Evolutionary conservation across 345 rosid species (phyloP).

Genomic region (Eutrema yunnanense): DNA sequence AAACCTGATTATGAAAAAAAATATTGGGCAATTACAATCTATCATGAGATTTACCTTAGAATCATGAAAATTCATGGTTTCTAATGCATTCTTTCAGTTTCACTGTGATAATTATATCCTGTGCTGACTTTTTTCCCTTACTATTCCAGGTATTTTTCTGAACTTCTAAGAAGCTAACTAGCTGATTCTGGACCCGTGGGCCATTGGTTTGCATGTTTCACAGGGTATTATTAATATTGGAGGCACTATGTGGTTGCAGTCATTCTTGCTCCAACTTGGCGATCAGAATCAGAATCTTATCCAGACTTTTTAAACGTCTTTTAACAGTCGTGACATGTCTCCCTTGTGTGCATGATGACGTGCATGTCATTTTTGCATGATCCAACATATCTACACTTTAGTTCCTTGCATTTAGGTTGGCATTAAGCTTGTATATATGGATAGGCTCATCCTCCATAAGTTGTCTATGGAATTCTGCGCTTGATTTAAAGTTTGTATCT

Average conservation of each 20-base stretch:
- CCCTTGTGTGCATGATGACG: background rate
- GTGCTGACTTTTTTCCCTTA: conserved; percentile 55
- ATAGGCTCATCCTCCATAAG: background rate
- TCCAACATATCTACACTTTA: background rate
- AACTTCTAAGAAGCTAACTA: conserved; percentile 93
- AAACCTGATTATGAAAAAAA: background rate
- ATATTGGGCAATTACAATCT: background rate
- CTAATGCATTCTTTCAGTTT: background rate
- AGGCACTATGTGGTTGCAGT: conserved; percentile 36
- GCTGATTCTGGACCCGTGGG: conserved; percentile 84
- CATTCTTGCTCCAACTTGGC: conserved; percentile 30
- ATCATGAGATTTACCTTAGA: background rate
- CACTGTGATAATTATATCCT: background rate
- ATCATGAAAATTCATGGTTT: background rate
- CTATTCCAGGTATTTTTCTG: conserved; percentile 99
- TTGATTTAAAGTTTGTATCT: background rate
- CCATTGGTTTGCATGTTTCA: conserved; percentile 91
- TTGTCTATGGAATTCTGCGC: background rate
- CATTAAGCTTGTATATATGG: background rate
- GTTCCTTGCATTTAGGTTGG: conserved; percentile 9
- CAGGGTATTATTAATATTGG: conserved; percentile 55
- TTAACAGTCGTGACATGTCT: background rate
- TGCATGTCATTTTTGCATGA: background rate
- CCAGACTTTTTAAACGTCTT: background rate
- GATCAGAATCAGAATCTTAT: conserved; percentile 21